Conservation (phyloP, 169 alveolate genomes). For the Plasmodium vivax region DNA sequence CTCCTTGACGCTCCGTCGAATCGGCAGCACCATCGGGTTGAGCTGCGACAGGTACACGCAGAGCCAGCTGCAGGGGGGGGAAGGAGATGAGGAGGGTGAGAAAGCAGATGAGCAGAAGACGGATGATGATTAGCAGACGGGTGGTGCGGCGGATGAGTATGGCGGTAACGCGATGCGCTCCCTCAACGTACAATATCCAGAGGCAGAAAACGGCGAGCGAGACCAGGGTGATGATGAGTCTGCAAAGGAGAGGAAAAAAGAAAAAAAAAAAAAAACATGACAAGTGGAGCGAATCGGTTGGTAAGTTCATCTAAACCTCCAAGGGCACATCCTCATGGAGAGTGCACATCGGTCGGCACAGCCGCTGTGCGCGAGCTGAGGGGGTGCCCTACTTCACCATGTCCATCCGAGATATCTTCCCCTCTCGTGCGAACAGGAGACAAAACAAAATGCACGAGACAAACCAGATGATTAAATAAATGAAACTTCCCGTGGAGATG, state of each 20-base stretch:
- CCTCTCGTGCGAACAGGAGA: conserved; percentile 60
- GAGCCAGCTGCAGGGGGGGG: conserved; percentile 25
- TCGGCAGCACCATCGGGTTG: conserved; percentile 61
- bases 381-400: conserved; percentile 31
- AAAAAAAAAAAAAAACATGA: background rate
- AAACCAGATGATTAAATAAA: conserved; percentile 46
- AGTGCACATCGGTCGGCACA: background rate
- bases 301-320: background rate
- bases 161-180: background rate
- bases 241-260: background rate
- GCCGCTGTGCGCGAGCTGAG: background rate
- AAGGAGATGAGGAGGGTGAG: background rate
- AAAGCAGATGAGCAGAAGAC: too few relatives aligned
- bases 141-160: too few relatives aligned
- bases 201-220: conserved; percentile 64
- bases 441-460: conserved; percentile 61
- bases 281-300: background rate
- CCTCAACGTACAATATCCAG: conserved; percentile 71
- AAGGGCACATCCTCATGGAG: background rate
- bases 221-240: conserved; percentile 59
- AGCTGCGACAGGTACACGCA: conserved; percentile 68
- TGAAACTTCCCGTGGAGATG: conserved; percentile 31
- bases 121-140: too few relatives aligned
- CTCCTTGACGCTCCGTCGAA: conserved; percentile 22
- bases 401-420: conserved; percentile 22